Percentiles rank a stretch among this genome's conserved stretches.
These are phyloP conservation scores for Protomyces lactucae-debilis DNA, from an alignment of 1,139 yeast species.

Conservation along the genomic window DNA sequence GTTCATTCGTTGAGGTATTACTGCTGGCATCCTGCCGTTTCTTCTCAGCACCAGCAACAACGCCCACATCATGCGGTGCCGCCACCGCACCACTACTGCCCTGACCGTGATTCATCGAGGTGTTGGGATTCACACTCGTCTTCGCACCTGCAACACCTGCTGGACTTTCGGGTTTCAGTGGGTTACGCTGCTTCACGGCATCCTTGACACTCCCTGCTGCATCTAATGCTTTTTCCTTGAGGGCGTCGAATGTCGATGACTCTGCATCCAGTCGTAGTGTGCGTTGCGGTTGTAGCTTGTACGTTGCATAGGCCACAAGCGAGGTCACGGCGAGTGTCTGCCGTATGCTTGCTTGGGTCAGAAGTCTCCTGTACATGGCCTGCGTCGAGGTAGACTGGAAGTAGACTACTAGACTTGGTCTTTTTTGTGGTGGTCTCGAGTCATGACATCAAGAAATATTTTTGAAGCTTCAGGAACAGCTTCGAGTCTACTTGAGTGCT, in stretches of 20 bases:
- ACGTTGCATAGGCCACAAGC: background rate
- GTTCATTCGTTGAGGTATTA: slow-evolving; percentile 10
- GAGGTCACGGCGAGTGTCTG: background rate
- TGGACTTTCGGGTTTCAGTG: slow-evolving; percentile 19
- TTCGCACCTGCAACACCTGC: slow-evolving; percentile 19
- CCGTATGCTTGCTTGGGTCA: background rate
- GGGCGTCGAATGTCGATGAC: background rate
- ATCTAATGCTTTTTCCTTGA: slow-evolving; percentile 13
- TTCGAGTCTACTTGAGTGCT: background rate
- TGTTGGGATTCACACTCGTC: slow-evolving; percentile 15
- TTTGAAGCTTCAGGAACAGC: too few species aligned
- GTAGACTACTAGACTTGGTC: too few species aligned
- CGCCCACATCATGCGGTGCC: slow-evolving; percentile 3
- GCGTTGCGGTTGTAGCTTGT: background rate
- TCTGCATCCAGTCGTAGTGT: background rate
- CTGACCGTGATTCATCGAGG: slow-evolving; percentile 23
- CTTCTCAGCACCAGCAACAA: slow-evolving; percentile 21
- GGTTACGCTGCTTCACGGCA: background rate
- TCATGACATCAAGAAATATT: too few species aligned
- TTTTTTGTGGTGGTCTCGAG: background rate
- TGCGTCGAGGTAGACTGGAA: background rate
- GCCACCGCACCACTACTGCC: slow-evolving; percentile 6
- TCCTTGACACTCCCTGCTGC: slow-evolving; percentile 1
- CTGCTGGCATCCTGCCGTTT: slow-evolving; percentile 16
- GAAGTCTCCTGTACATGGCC: background rate